These are phyloP conservation scores for Alternaria brassicae DNA, from an alignment of 2,329 filamentous ascomycete genomes.

Conservation along the genomic window DNA sequence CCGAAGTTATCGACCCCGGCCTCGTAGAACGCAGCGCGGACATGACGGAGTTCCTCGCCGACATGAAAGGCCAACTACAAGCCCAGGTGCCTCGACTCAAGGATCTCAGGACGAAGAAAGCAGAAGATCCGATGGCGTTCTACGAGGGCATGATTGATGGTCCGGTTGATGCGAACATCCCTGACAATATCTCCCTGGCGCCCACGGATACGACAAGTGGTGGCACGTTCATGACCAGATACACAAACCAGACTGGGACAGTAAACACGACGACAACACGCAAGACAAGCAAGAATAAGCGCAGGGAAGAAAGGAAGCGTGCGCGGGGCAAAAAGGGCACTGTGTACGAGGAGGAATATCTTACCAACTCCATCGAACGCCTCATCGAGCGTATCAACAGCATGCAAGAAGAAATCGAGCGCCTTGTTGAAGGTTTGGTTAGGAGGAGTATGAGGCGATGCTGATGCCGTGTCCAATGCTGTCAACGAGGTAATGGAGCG, in stretches of 20 bases:
- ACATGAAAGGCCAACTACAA: slow-evolving; percentile 84
- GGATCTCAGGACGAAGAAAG: slow-evolving; percentile 81
- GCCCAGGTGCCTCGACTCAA: slow-evolving; percentile 86
- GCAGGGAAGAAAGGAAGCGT: slow-evolving; percentile 91
- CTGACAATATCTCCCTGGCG: slow-evolving; percentile 91
- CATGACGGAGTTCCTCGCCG: slow-evolving; percentile 89
- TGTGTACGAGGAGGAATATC: slow-evolving; percentile 97
- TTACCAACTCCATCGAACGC: slow-evolving; percentile 84
- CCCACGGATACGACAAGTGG: slow-evolving; percentile 83
- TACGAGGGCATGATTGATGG: slow-evolving; percentile 70
- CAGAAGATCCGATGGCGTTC: slow-evolving; percentile 84
- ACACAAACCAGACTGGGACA: slow-evolving; percentile 79
- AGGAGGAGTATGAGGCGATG: slow-evolving; percentile 84
- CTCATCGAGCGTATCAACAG: slow-evolving; percentile 83
- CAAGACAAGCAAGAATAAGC: slow-evolving; percentile 85
- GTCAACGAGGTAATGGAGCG: slow-evolving; percentile 76
- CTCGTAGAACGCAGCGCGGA: slow-evolving; percentile 81
- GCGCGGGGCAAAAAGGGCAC: slow-evolving; percentile 94
- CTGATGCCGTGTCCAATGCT: slow-evolving; percentile 75
- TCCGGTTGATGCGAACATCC: slow-evolving; percentile 67
- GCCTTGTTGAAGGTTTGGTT: slow-evolving; percentile 78
- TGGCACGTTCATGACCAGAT: slow-evolving; percentile 86
- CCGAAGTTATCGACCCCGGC: slow-evolving; percentile 74
- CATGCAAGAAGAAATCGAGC: slow-evolving; percentile 73
- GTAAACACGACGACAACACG: slow-evolving; percentile 76